Conservation (phyloP, 257 asterid genomes). For the Solanum clarkiae region DNA sequence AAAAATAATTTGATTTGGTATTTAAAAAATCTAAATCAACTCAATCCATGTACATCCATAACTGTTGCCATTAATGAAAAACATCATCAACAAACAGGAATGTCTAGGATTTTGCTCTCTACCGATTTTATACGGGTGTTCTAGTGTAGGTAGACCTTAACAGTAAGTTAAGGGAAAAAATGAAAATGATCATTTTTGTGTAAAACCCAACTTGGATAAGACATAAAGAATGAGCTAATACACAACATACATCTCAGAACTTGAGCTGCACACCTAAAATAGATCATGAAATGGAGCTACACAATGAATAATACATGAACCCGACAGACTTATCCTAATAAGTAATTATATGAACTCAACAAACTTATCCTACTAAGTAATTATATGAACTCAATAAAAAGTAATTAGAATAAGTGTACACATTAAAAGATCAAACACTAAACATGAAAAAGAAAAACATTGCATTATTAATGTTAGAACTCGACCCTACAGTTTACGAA, state of each 20-base stretch:
- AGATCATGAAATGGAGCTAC: not conserved
- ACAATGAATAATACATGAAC: not conserved
- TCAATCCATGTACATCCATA: too few species aligned
- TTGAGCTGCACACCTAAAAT: not conserved
- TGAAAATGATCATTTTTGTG: not conserved
- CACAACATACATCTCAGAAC: not conserved
- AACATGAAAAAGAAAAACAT: not conserved
- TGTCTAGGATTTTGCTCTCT: not conserved
- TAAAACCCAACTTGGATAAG: not conserved
- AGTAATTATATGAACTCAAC: not conserved
- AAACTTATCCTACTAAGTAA: not conserved
- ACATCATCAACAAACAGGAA: not conserved
- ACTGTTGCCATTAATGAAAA: not conserved
- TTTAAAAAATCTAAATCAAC: too few species aligned
- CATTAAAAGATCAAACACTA: constrained; percentile 1
- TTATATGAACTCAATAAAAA: not conserved
- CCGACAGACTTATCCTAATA: not conserved
- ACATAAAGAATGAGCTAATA: not conserved
- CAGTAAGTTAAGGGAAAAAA: not conserved
- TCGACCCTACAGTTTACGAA: not conserved
- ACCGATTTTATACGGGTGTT: not conserved
- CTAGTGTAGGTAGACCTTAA: not conserved
- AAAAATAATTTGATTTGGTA: too few species aligned
- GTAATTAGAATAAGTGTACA: constrained; percentile 11
- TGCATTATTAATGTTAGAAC: constrained; percentile 19